These are phyloP conservation scores for Phalaenopsis hybrid DNA, from an alignment of 116 monocot genomes.

Conservation along the genomic window DNA sequence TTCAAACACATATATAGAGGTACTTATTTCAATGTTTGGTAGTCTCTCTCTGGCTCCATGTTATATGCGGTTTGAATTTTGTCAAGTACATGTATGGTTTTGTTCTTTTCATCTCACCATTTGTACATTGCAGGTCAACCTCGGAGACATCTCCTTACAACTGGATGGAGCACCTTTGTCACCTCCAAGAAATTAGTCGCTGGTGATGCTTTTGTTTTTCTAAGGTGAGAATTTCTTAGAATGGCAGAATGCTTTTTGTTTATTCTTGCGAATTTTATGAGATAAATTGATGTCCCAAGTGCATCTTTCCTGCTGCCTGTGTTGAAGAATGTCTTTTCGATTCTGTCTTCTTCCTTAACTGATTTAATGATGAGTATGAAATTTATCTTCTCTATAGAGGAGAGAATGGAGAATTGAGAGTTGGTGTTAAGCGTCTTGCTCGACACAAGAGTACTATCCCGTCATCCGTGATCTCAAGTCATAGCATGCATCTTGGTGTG, in stretches of 20 bases:
- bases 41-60: too few relatives aligned
- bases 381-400: conserved; percentile 22
- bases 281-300: too few relatives aligned
- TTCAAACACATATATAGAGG: conserved; percentile 81
- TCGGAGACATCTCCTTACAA: conserved; percentile 20
- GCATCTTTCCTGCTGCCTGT: too few relatives aligned
- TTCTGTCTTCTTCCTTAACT: background rate
- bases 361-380: background rate
- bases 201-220: conserved; percentile 20
- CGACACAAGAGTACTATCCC: conserved; percentile 45
- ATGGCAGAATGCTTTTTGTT: background rate
- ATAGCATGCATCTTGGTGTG: conserved; percentile 81
- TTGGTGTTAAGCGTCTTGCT: conserved; percentile 32
- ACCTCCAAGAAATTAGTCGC: conserved; percentile 19
- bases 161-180: conserved; percentile 25
- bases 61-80: background rate
- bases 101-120: background rate
- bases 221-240: conserved; percentile 8
- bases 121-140: conserved; percentile 16
- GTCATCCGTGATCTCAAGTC: conserved; percentile 63
- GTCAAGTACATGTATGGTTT: background rate
- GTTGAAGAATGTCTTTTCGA: background rate
- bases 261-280: too few relatives aligned
- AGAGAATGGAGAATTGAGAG: conserved; percentile 51
- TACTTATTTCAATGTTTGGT: conserved; percentile 26